phyloP scores from a whole-genome alignment of 768 basidiomycete species.

The Amanita exitialis region DNA sequence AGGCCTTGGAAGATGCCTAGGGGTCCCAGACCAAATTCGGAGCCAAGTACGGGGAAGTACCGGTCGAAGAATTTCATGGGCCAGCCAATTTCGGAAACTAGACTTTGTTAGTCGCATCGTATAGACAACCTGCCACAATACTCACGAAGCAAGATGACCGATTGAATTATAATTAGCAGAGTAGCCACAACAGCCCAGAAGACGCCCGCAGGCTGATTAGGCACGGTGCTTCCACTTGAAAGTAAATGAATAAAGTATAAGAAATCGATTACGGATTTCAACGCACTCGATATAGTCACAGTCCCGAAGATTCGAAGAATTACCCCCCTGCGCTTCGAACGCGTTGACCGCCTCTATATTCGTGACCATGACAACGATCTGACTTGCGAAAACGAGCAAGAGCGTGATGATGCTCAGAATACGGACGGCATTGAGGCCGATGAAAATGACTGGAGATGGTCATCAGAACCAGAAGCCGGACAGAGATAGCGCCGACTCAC shows the following conservation, averaged over 20 bases:
- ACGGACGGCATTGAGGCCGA: constrained; percentile 72
- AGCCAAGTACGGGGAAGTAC: constrained; percentile 89
- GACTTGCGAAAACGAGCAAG: constrained; percentile 72
- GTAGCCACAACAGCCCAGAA: constrained; percentile 89
- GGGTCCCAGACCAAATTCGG: constrained; percentile 76
- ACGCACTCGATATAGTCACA: constrained; percentile 78
- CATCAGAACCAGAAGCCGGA: not conserved
- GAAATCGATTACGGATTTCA: not conserved
- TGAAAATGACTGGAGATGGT: constrained; percentile 36
- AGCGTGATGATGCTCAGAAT: constrained; percentile 68
- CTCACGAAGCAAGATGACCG: constrained; percentile 60
- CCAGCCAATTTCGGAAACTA: constrained; percentile 72
- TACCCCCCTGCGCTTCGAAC: constrained; percentile 36
- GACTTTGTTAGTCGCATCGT: not conserved
- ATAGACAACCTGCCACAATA: constrained; percentile 6
- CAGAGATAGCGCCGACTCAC: not conserved
- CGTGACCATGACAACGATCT: constrained; percentile 60
- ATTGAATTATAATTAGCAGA: constrained; percentile 77
- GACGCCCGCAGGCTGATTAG: constrained; percentile 84
- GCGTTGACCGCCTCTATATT: constrained; percentile 70
- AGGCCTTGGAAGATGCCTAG: constrained; percentile 83
- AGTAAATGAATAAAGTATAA: not conserved
- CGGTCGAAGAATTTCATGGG: constrained; percentile 70
- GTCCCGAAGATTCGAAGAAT: constrained; percentile 29
- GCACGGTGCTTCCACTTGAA: constrained; percentile 65